Conservation (phyloP, 1,139 yeast species). For the Zygosaccharomyces sapae region DNA sequence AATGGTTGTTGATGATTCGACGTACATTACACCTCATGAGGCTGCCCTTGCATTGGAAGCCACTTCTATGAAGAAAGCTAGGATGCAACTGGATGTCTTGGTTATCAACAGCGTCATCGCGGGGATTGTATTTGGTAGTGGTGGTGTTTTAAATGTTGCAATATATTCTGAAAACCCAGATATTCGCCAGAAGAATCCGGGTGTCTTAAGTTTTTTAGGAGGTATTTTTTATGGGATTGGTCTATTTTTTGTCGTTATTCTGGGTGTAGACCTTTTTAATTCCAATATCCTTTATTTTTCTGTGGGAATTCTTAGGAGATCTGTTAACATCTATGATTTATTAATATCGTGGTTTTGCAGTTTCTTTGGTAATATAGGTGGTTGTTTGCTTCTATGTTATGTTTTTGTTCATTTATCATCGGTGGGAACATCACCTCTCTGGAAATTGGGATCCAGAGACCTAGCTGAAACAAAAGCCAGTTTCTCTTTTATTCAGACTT, state of each 20-base stretch:
- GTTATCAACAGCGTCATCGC: slow-evolving; percentile 63
- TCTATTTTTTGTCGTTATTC: slow-evolving; percentile 62
- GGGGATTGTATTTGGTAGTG: slow-evolving; percentile 63
- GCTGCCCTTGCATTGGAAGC: slow-evolving; percentile 80
- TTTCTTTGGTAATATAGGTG: slow-evolving; percentile 61
- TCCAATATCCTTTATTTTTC: slow-evolving; percentile 67
- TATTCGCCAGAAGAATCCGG: slow-evolving; percentile 45
- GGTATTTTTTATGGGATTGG: slow-evolving; percentile 66
- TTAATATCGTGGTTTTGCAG: slow-evolving; percentile 65
- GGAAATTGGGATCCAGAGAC: slow-evolving; percentile 46
- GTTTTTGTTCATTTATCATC: slow-evolving; percentile 56
- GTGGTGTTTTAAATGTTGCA: slow-evolving; percentile 65
- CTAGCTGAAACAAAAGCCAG: slow-evolving; percentile 47
- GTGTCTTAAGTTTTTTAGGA: slow-evolving; percentile 49
- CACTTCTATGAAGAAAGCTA: slow-evolving; percentile 74
- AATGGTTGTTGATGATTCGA: slow-evolving; percentile 44
- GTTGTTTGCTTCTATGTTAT: slow-evolving; percentile 61
- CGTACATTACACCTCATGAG: slow-evolving; percentile 68
- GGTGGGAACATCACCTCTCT: slow-evolving; percentile 40
- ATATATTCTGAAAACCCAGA: slow-evolving; percentile 51
- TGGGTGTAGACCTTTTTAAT: slow-evolving; percentile 72
- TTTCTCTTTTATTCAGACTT: slow-evolving; percentile 52
- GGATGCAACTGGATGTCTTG: slow-evolving; percentile 56
- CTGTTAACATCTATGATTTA: slow-evolving; percentile 60
- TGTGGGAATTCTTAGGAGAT: slow-evolving; percentile 63